Percentiles rank a stretch among this genome's conserved stretches.
Conservation (phyloP, 106 monocot genomes). For the Triglochin maritima region DNA sequence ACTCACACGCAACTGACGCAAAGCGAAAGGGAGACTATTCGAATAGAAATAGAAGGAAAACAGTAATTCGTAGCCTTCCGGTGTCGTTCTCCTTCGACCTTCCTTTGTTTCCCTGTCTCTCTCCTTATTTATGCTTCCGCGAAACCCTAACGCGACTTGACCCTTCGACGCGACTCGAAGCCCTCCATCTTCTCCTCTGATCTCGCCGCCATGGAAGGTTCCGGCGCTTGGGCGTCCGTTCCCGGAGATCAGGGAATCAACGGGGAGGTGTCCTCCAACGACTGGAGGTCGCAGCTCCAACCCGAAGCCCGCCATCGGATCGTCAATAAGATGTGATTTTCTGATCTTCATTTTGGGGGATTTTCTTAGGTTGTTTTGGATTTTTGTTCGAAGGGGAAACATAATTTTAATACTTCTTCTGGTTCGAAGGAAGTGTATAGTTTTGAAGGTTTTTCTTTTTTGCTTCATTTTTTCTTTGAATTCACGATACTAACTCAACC, state of each 20-base stretch:
- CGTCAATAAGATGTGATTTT: conserved; percentile 22
- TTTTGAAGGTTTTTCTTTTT: not conserved
- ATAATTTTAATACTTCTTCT: not conserved
- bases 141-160: too few relatives aligned
- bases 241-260: not conserved
- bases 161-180: too few relatives aligned
- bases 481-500: not conserved
- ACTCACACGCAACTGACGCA: too few relatives aligned
- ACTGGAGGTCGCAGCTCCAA: conserved; percentile 24
- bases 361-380: not conserved
- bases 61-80: too few relatives aligned
- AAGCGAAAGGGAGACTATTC: too few relatives aligned
- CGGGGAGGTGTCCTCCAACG: conserved; percentile 2
- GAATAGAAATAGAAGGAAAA: too few relatives aligned
- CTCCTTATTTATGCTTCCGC: too few relatives aligned
- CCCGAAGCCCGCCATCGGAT: conserved; percentile 21
- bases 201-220: conserved; percentile 7
- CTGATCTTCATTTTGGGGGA: not conserved
- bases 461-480: not conserved
- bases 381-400: not conserved
- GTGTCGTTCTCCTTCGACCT: too few relatives aligned
- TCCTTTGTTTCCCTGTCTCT: too few relatives aligned
- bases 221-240: not conserved
- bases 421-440: not conserved
- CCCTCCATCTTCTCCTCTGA: not conserved